Evolutionary conservation across 495 filamentous ascomycete genomes (phyloP).

Genomic region (Aspergillus baeticus): DNA sequence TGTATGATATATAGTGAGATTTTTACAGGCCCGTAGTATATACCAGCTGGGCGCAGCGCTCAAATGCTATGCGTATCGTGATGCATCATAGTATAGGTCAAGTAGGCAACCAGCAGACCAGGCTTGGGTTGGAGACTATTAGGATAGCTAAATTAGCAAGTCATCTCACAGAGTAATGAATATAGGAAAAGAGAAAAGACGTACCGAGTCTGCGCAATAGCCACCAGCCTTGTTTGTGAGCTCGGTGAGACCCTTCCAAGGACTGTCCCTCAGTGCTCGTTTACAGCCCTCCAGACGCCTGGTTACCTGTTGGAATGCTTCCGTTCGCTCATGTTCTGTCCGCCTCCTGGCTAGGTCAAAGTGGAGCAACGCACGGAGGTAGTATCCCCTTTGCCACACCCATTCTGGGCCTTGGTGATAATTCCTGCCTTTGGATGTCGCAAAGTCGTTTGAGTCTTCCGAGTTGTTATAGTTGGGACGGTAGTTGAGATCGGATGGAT

Average conservation of each 20-base stretch:
- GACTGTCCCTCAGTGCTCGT: slow-evolving; percentile 67
- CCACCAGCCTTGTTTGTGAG: slow-evolving; percentile 86
- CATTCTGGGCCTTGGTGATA: slow-evolving; percentile 99
- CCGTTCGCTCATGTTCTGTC: slow-evolving; percentile 62
- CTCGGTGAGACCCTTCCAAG: slow-evolving; percentile 93
- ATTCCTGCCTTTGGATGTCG: slow-evolving; percentile 88
- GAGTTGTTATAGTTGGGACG: slow-evolving; percentile 91
- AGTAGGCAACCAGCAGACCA: slow-evolving; percentile 95
- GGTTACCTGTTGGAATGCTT: slow-evolving; percentile 93
- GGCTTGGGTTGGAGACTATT: slow-evolving; percentile 83
- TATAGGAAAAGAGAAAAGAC: slow-evolving; percentile 28
- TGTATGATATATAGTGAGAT: neutral
- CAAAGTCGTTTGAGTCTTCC: slow-evolving; percentile 86
- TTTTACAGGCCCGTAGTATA: neutral
- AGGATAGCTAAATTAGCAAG: slow-evolving; percentile 13
- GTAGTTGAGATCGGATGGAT: slow-evolving; percentile 89
- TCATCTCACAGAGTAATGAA: neutral
- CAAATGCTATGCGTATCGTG: slow-evolving; percentile 27
- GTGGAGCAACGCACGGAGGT: slow-evolving; percentile 82
- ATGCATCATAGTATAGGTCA: slow-evolving; percentile 91
- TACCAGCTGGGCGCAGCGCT: neutral
- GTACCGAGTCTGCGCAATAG: slow-evolving; percentile 82
- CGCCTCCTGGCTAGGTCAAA: slow-evolving; percentile 79
- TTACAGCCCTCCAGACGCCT: slow-evolving; percentile 78
- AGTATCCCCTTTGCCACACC: slow-evolving; percentile 98